These are phyloP conservation scores for Penicillium cosmopolitanum DNA, from an alignment of 495 filamentous ascomycete species.

Conservation along the genomic window DNA sequence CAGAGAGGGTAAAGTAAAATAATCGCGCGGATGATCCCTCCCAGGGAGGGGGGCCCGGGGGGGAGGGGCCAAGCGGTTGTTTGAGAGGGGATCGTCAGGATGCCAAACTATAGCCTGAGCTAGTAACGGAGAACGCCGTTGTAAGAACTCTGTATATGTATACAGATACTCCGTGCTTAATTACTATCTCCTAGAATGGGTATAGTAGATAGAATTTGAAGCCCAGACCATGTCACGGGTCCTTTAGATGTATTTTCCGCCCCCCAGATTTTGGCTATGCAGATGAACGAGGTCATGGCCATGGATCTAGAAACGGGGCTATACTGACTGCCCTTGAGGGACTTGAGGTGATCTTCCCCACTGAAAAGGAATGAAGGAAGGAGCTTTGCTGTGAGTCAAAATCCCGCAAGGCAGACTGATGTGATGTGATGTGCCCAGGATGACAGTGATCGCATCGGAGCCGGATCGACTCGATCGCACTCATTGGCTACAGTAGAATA, in stretches of 20 bases:
- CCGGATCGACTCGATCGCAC: background rate
- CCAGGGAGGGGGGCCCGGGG: background rate
- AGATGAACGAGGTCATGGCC: background rate
- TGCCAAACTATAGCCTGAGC: too few relatives aligned
- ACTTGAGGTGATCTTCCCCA: background rate
- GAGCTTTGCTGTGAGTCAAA: conserved; percentile 11
- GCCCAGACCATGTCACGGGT: background rate
- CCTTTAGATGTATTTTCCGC: background rate
- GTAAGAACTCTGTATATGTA: background rate
- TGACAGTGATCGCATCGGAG: background rate
- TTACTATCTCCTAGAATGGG: background rate
- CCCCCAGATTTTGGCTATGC: too few relatives aligned
- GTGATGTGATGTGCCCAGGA: background rate
- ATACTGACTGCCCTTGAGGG: background rate
- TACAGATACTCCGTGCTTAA: background rate
- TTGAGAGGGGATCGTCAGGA: background rate
- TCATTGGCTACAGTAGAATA: background rate
- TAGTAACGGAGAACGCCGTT: too few relatives aligned
- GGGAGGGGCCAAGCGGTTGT: background rate
- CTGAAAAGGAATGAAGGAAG: background rate
- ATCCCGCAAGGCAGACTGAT: conserved; percentile 15
- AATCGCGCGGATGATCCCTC: conserved; percentile 2
- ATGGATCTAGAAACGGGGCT: background rate
- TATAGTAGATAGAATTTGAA: background rate
- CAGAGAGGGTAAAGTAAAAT: background rate